These are phyloP conservation scores for Erythrophleum ivorense DNA, from an alignment of 331 rosid genomes.

Conservation along the genomic window DNA sequence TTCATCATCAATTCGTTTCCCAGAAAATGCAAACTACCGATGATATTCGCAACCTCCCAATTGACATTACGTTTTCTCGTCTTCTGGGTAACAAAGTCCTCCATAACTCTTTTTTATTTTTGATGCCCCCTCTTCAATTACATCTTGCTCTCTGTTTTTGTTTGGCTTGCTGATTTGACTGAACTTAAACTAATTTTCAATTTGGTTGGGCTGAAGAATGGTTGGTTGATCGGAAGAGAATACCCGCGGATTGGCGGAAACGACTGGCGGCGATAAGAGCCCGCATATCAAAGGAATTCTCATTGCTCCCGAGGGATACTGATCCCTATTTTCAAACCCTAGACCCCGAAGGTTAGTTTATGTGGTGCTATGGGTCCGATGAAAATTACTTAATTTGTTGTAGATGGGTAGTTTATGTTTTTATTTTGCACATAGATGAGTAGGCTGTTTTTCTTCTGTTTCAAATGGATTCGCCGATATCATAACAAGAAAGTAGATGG, in stretches of 20 bases:
- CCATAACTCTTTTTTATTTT: no score
- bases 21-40: background rate
- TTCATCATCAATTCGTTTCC: background rate
- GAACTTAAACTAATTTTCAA: background rate
- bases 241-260: conserved; percentile 13
- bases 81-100: background rate
- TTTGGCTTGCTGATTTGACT: background rate
- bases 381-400: background rate
- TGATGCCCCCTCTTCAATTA: background rate
- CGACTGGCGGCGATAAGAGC: background rate
- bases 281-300: conserved; percentile 4
- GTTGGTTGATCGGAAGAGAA: conserved; percentile 16
- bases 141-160: background rate
- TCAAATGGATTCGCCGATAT: background rate
- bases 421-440: background rate
- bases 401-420: background rate
- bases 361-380: background rate
- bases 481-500: background rate
- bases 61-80: conserved; percentile 1
- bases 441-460: background rate
- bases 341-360: background rate
- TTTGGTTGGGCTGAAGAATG: background rate
- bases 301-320: background rate
- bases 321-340: conserved; percentile 14
- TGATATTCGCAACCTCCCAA: conserved; percentile 9